A percentile compares a stretch with the other conserved stretches of the same genome.
Evolutionary conservation across 495 filamentous ascomycete genomes (phyloP).

Genomic region (Penicillium longicatenatum): DNA sequence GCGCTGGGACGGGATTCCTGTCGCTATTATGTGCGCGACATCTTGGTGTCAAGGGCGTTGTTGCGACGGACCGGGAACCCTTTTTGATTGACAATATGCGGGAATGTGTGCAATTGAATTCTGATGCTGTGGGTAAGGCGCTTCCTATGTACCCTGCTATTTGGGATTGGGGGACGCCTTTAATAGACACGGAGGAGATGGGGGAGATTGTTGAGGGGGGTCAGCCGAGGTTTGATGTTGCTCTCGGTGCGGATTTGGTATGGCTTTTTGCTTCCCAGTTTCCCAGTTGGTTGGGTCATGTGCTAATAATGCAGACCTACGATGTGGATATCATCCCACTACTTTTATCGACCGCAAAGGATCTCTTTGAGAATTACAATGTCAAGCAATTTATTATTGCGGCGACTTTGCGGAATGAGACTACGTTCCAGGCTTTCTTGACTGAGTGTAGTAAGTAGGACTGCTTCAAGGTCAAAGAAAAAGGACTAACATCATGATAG

Average conservation of each 20-base stretch:
- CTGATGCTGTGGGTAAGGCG: slow-evolving; percentile 36
- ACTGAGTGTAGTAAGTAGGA: slow-evolving; percentile 56
- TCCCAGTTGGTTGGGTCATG: not conserved
- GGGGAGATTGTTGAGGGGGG: slow-evolving; percentile 8
- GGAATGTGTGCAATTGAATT: slow-evolving; percentile 69
- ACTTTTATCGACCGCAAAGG: slow-evolving; percentile 56
- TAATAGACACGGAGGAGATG: slow-evolving; percentile 18
- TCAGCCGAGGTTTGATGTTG: slow-evolving; percentile 43
- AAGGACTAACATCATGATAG: slow-evolving; percentile 21
- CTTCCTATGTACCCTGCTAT: slow-evolving; percentile 39
- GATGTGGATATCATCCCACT: slow-evolving; percentile 58
- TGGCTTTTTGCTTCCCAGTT: slow-evolving; percentile 1
- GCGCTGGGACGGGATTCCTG: slow-evolving; percentile 85
- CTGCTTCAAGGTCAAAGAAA: not conserved
- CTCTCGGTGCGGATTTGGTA: slow-evolving; percentile 55
- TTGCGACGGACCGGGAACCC: slow-evolving; percentile 80
- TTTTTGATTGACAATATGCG: slow-evolving; percentile 69
- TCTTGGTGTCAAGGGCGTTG: slow-evolving; percentile 61
- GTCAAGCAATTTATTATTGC: slow-evolving; percentile 56
- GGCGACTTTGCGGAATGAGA: slow-evolving; percentile 62
- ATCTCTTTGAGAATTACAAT: slow-evolving; percentile 53
- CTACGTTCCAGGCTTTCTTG: slow-evolving; percentile 61
- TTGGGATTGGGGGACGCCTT: slow-evolving; percentile 43
- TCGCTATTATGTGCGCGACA: slow-evolving; percentile 79
- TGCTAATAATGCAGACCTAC: slow-evolving; percentile 55